Evolutionary conservation across 169 alveolate species (phyloP), one percentile per base, ranked within the genome.

Genomic region (Plasmodium reichenowi): DNA sequence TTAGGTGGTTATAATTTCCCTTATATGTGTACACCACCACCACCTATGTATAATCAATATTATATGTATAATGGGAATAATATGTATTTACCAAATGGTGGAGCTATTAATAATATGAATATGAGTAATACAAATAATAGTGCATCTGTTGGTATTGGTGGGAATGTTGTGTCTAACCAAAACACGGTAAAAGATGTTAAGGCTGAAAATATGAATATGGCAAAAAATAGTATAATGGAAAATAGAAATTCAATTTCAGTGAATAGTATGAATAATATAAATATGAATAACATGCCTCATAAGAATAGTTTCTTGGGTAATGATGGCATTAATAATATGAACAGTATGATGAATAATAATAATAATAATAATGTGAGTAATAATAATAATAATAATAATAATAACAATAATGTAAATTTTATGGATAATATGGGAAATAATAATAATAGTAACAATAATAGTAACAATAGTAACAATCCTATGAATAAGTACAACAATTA

Each of bases 11-110:
- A 78, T 24, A 78, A 78, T 24, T 78, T 78, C 22, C 89, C 78
- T 0, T 78, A 64, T 59, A 78, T 78, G 71, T 78, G 66, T 9
- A 78, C 64, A n/a, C 89, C 89, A 1, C 89, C 89, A 1, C 89
- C 89, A 3, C 80, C 26, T 20, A 12, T 66, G 15, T 78, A 64
- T n/a, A 70, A 70, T 12, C 89, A 78, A 15, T 78, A 78, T n/a
- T 78, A 78, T 20, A 78, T 78, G 89, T 78, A 78, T 26, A 76
- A 76, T 52, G 89, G 89, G 13, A 56, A 7, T 0, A 60, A 26
- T 15, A 76, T 76, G 89, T 76, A 76, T 32, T 56, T 83, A 83
- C 48, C 50, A n/a, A 50, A 47, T 20, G 48, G 32, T 13, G 29
- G 10, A 0, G 2, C 56, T 3, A 67, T 56, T 3, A 75, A 26